A percentile compares a stretch with the other conserved stretches of the same genome.
Conservation (phyloP, 805 yeast species). For the Myxozyma lipomycoides region DNA sequence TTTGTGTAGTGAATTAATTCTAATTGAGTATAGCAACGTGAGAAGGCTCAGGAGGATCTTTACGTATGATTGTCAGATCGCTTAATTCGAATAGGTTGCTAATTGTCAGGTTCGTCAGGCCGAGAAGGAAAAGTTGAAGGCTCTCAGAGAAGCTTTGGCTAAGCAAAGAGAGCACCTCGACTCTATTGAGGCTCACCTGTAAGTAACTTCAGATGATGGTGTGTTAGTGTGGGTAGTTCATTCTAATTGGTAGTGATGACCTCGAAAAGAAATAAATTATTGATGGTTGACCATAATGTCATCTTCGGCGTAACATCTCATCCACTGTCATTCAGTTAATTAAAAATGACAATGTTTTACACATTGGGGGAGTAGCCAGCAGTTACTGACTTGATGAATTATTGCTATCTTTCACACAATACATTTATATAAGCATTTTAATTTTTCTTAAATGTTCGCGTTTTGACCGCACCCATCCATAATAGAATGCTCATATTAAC, state of each 20-base stretch:
- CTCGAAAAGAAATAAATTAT: slow-evolving; percentile 23
- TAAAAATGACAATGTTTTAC: too few relatives aligned
- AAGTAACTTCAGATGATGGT: slow-evolving; percentile 7
- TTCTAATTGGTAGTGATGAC: slow-evolving; percentile 9
- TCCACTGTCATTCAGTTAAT: too few relatives aligned
- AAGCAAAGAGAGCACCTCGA: slow-evolving; percentile 46
- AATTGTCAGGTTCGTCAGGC: slow-evolving; percentile 57
- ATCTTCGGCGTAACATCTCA: too few relatives aligned
- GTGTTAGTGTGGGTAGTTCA: neutral
- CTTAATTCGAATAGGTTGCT: neutral
- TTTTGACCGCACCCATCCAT: too few relatives aligned
- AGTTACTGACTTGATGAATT: too few relatives aligned
- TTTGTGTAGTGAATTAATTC: too few relatives aligned
- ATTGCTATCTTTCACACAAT: too few relatives aligned
- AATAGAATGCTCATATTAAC: too few relatives aligned
- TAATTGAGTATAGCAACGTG: slow-evolving; percentile 78
- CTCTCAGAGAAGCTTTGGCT: slow-evolving; percentile 69
- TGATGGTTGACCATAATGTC: too few relatives aligned
- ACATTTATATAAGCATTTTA: too few relatives aligned
- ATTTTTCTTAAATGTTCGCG: too few relatives aligned
- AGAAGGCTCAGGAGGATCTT: slow-evolving; percentile 83
- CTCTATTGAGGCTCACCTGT: slow-evolving; percentile 30
- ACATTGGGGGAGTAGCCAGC: too few relatives aligned
- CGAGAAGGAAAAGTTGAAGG: slow-evolving; percentile 81
- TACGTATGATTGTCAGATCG: slow-evolving; percentile 11